Percentiles rank a stretch among this genome's conserved stretches.
phyloP scores from a whole-genome alignment of 768 basidiomycete genomes.

The Clitopilus hobsonii region DNA sequence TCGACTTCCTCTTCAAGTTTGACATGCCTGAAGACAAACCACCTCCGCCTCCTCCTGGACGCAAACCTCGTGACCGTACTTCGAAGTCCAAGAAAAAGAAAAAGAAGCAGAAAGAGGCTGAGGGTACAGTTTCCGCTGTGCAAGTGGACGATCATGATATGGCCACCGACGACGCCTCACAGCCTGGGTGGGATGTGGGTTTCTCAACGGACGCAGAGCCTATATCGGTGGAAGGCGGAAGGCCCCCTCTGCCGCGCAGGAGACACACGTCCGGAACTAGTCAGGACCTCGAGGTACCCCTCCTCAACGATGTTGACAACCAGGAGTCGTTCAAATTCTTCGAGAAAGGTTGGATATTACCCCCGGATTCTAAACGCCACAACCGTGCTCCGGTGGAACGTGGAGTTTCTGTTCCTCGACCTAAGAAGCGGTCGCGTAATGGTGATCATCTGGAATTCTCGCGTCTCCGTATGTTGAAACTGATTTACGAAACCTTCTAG shows the following conservation, averaged over 20 bases:
- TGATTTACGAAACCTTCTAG: background rate
- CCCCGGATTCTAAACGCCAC: constrained; percentile 64
- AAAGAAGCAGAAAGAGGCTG: constrained; percentile 14
- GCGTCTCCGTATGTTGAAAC: background rate
- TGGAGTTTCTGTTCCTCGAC: constrained; percentile 36
- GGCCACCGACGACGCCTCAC: no score
- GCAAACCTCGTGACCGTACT: constrained; percentile 23
- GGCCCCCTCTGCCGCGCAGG: constrained; percentile 10
- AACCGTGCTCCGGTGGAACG: constrained; percentile 46
- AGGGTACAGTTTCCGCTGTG: constrained; percentile 48
- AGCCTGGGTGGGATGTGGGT: no score
- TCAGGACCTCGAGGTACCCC: constrained; percentile 39
- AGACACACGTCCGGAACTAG: constrained; percentile 22
- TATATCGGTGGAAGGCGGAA: no score
- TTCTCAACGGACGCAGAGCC: no score
- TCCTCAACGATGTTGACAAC: constrained; percentile 70
- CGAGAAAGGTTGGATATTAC: constrained; percentile 85
- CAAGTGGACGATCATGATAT: constrained; percentile 37
- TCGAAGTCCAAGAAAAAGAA: constrained; percentile 33
- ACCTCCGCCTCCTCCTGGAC: constrained; percentile 31
- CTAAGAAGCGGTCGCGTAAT: constrained; percentile 50
- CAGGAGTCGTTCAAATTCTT: constrained; percentile 76
- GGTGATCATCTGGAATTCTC: constrained; percentile 24
- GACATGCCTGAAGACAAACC: constrained; percentile 62
- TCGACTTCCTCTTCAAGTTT: constrained; percentile 64